A percentile compares a stretch with the other conserved stretches of the same genome.
These are phyloP conservation scores for Rhizophagus clarus DNA, from an alignment of 192 early-diverging fungal species.

Conservation along the genomic window DNA sequence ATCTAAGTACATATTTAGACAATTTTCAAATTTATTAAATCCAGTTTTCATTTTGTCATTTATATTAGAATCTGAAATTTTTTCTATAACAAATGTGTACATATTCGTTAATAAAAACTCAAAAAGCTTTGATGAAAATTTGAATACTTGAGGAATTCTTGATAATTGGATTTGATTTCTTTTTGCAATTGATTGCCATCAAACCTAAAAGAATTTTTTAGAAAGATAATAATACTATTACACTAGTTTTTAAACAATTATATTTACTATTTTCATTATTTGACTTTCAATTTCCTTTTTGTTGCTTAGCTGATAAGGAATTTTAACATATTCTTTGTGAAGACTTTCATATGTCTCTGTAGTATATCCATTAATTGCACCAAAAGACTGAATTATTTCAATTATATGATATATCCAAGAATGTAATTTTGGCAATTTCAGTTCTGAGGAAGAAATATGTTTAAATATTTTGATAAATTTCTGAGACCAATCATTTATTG, in stretches of 20 bases:
- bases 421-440: not conserved
- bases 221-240: too few relatives aligned
- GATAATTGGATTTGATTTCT: too few relatives aligned
- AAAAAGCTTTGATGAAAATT: too few relatives aligned
- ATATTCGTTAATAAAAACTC: too few relatives aligned
- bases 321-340: not conserved
- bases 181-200: too few relatives aligned
- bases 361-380: conserved; percentile 1
- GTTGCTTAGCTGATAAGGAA: not conserved
- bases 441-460: not conserved
- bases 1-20: too few relatives aligned
- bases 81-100: too few relatives aligned
- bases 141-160: too few relatives aligned
- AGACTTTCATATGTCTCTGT: not conserved
- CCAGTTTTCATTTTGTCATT: too few relatives aligned
- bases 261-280: not conserved
- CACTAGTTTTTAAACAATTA: not conserved
- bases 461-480: not conserved
- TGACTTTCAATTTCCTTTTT: not conserved
- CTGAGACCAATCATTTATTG: not conserved
- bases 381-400: not conserved
- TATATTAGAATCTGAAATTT: too few relatives aligned
- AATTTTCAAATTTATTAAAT: too few relatives aligned
- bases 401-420: not conserved
- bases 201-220: too few relatives aligned